These are phyloP conservation scores for Chalaropsis ovoidea DNA, from an alignment of 2,329 filamentous ascomycete species.

Conservation along the genomic window DNA sequence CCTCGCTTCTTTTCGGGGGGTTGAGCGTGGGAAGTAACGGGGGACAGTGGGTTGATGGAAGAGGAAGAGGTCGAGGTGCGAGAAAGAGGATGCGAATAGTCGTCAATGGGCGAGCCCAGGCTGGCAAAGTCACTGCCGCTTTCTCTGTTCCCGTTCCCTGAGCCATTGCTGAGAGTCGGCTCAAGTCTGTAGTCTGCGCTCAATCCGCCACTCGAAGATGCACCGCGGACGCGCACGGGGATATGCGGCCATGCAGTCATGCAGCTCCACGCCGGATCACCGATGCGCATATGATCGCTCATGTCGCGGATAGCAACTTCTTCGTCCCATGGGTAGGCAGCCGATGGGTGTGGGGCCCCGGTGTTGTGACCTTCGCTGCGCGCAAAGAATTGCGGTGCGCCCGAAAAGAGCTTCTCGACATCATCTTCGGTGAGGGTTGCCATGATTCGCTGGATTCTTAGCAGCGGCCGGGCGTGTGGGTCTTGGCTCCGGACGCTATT, in stretches of 20 bases:
- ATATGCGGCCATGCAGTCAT: slow-evolving; percentile 55
- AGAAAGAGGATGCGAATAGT: slow-evolving; percentile 21
- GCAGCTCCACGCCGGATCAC: slow-evolving; percentile 52
- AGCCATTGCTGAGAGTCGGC: slow-evolving; percentile 15
- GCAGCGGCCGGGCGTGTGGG: slow-evolving; percentile 36
- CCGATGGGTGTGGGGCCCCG: slow-evolving; percentile 51
- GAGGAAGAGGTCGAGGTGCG: slow-evolving; percentile 21
- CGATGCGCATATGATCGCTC: slow-evolving; percentile 54
- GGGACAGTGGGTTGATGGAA: slow-evolving; percentile 36
- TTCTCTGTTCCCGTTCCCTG: slow-evolving; percentile 35
- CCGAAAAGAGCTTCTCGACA: slow-evolving; percentile 61
- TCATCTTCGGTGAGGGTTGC: slow-evolving; percentile 48
- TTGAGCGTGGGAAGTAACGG: slow-evolving; percentile 15
- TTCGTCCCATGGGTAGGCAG: slow-evolving; percentile 59
- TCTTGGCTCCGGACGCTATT: slow-evolving; percentile 33
- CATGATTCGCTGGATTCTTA: slow-evolving; percentile 50
- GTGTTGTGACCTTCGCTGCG: slow-evolving; percentile 50
- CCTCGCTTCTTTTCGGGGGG: slow-evolving; percentile 40
- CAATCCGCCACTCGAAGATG: neutral
- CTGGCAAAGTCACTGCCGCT: slow-evolving; percentile 18
- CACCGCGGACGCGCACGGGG: slow-evolving; percentile 31
- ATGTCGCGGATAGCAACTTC: slow-evolving; percentile 51
- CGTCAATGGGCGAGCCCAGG: slow-evolving; percentile 17
- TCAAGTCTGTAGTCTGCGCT: slow-evolving; percentile 11
- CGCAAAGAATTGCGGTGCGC: slow-evolving; percentile 62